Evolutionary conservation across 1,284 basidiomycete species (phyloP).

Genomic region (Ceratobasidium sp.): DNA sequence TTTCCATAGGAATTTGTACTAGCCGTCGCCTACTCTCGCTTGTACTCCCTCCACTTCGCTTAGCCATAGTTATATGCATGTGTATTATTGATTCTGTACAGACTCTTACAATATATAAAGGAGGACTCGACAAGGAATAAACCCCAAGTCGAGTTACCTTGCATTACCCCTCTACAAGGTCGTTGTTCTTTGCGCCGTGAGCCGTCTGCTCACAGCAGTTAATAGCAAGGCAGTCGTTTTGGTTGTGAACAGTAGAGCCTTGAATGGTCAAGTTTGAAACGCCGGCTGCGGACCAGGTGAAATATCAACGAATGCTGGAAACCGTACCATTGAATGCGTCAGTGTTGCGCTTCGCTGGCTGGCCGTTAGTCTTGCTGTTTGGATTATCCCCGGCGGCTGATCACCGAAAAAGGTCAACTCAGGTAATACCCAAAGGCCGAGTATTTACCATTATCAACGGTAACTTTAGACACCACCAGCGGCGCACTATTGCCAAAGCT

Average conservation of each 20-base stretch:
- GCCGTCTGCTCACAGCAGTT: no score
- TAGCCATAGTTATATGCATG: no score
- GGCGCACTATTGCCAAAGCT: constrained; percentile 52
- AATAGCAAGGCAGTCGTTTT: constrained; percentile 47
- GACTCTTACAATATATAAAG: no score
- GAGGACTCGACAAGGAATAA: no score
- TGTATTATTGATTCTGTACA: no score
- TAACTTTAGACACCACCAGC: constrained; percentile 52
- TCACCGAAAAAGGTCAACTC: neutral
- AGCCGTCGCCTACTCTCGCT: no score
- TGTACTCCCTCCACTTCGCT: no score
- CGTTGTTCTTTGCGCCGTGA: no score
- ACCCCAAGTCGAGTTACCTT: no score
- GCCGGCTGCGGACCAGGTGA: constrained; percentile 12
- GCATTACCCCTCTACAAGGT: no score
- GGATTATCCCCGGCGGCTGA: constrained; percentile 54
- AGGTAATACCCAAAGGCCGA: neutral
- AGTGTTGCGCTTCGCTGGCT: constrained; percentile 56
- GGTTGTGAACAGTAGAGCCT: constrained; percentile 47
- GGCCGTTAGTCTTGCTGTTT: constrained; percentile 57
- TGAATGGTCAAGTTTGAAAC: constrained; percentile 42
- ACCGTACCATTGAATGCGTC: constrained; percentile 40
- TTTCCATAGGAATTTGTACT: no score
- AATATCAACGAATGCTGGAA: neutral
- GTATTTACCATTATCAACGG: constrained; percentile 54